A percentile compares a stretch with the other conserved stretches of the same genome.
These are phyloP conservation scores for Rostrohypoxylon terebratum DNA, from an alignment of 495 filamentous ascomycete genomes.

Conservation along the genomic window DNA sequence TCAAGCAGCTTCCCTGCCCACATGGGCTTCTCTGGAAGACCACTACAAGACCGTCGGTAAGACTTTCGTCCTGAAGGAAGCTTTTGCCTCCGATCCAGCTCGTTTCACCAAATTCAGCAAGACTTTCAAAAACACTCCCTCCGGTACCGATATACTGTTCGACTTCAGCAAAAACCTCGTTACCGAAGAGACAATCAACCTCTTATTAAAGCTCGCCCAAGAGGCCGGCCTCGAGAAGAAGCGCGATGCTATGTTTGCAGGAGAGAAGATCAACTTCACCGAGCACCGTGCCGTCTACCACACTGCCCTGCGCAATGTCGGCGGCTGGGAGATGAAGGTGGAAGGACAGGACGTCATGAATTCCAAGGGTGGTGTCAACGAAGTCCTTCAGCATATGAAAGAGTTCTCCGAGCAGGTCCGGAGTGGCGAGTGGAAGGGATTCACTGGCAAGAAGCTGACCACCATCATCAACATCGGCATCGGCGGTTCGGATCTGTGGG, in stretches of 20 bases:
- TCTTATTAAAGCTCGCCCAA: conserved; percentile 88
- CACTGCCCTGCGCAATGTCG: conserved; percentile 88
- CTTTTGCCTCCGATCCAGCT: conserved; percentile 86
- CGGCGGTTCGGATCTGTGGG: conserved; percentile 96
- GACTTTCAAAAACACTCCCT: conserved; percentile 77
- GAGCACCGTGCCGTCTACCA: conserved; percentile 97
- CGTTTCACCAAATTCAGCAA: conserved; percentile 93
- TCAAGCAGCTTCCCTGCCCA: conserved; percentile 81
- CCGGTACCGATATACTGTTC: conserved; percentile 81
- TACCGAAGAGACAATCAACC: conserved; percentile 87
- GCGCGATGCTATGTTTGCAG: conserved; percentile 95
- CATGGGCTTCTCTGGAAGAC: conserved; percentile 89
- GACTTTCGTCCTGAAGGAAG: conserved; percentile 90
- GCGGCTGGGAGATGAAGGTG: conserved; percentile 87
- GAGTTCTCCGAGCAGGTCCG: conserved; percentile 94
- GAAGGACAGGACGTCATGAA: conserved; percentile 96
- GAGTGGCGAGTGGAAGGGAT: conserved; percentile 97
- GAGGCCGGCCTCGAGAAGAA: conserved; percentile 92
- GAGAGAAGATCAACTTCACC: conserved; percentile 99
- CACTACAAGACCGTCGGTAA: conserved; percentile 87
- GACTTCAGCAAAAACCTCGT: conserved; percentile 99
- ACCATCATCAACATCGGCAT: conserved; percentile 98
- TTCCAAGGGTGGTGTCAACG: conserved; percentile 75
- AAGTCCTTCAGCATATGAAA: conserved; percentile 95
- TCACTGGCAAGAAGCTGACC: conserved; percentile 95